Evolutionary conservation across 106 monocot genomes (phyloP).

Genomic region (Cymbidium sinense): DNA sequence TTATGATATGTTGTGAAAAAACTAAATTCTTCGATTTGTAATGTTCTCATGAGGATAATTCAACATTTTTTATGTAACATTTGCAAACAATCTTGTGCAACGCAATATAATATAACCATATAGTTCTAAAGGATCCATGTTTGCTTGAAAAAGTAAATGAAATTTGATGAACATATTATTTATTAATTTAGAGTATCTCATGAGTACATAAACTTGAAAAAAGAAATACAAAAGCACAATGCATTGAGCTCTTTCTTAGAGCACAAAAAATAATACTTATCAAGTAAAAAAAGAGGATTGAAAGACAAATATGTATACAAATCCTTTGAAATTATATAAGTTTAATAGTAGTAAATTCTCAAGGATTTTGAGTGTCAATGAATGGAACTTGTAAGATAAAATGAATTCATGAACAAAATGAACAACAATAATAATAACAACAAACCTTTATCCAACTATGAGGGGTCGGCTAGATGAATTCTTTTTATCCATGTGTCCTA

Average conservation of each 20-base stretch:
- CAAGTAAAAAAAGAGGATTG: background rate
- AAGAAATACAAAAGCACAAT: background rate
- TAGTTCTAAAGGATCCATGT: background rate
- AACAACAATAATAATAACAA: too few species aligned
- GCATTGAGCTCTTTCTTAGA: background rate
- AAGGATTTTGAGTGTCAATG: background rate
- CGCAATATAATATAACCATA: background rate
- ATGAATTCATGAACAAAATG: background rate
- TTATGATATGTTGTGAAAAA: background rate
- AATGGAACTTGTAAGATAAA: background rate
- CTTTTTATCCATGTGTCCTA: too few species aligned
- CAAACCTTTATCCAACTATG: too few species aligned
- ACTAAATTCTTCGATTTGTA: background rate
- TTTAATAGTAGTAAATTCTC: background rate
- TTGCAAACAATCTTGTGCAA: background rate
- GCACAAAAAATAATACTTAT: background rate
- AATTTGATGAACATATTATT: background rate
- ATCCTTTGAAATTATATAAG: background rate
- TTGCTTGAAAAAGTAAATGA: background rate
- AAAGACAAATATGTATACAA: background rate
- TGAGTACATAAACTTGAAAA: too few species aligned
- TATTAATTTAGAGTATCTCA: background rate
- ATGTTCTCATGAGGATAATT: background rate
- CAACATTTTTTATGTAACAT: background rate
- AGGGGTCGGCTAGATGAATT: too few species aligned